Evolutionary conservation across 164 flowering plant genomes (phyloP).

Genomic region (Akebia trifoliata): DNA sequence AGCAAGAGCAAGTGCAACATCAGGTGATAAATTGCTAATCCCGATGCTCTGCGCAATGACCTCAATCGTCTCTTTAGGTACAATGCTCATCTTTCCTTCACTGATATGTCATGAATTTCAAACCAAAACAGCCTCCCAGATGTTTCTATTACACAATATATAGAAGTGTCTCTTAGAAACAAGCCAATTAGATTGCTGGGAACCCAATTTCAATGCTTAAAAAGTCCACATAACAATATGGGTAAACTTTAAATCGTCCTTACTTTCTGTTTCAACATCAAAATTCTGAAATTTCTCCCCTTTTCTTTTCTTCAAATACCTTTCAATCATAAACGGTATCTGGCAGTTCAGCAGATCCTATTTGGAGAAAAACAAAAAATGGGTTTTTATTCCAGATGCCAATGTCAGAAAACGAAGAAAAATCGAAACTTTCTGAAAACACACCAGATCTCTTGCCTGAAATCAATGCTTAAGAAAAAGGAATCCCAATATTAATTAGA

Average conservation of each 20-base stretch:
- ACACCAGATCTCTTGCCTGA: no score
- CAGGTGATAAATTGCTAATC: conserved; percentile 63
- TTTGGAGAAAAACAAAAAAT: no score
- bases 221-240: not conserved
- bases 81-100: conserved; percentile 43
- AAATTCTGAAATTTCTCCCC: no score
- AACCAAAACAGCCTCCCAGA: not conserved
- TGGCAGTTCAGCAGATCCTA: no score
- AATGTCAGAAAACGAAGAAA: no score
- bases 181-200: not conserved
- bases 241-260: not conserved
- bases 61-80: conserved; percentile 83
- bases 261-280: no score
- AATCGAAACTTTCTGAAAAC: no score
- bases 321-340: no score
- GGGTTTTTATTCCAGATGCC: no score
- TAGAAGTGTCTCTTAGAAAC: not conserved
- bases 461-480: no score
- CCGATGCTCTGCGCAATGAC: conserved; percentile 92
- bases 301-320: no score
- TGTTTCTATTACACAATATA: not conserved
- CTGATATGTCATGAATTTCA: not conserved
- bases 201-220: not conserved
- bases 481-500: no score
- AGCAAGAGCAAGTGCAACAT: conserved; percentile 76